phyloP scores from a whole-genome alignment of 2,329 filamentous ascomycete species.

The Mariannaea sp. region DNA sequence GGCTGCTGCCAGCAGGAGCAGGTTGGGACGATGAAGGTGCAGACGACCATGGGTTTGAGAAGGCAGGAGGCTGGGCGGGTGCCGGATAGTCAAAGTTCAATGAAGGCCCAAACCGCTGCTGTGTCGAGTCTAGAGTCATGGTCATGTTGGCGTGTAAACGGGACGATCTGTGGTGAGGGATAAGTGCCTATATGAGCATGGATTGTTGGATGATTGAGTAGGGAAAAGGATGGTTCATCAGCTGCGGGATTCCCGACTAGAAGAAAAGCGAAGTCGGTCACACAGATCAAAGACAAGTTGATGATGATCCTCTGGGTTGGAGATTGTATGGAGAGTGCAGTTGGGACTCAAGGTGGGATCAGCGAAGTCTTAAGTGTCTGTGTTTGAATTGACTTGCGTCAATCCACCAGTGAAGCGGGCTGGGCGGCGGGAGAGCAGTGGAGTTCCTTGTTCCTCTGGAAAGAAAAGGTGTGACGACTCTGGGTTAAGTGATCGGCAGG shows the following conservation, averaged over 20 bases:
- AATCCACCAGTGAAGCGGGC: slow-evolving; percentile 45
- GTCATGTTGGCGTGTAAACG: slow-evolving; percentile 68
- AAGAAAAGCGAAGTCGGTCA: slow-evolving; percentile 52
- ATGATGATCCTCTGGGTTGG: slow-evolving; percentile 41
- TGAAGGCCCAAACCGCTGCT: slow-evolving; percentile 75
- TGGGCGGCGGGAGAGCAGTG: slow-evolving; percentile 47
- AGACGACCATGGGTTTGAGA: slow-evolving; percentile 87
- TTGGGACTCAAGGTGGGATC: slow-evolving; percentile 54
- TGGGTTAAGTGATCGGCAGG: slow-evolving; percentile 59
- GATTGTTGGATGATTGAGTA: slow-evolving; percentile 29
- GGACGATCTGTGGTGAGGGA: slow-evolving; percentile 23
- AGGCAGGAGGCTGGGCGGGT: slow-evolving; percentile 65
- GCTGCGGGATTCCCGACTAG: slow-evolving; percentile 54
- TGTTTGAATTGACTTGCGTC: slow-evolving; percentile 48
- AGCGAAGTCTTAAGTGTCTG: slow-evolving; percentile 64
- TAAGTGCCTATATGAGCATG: slow-evolving; percentile 32
- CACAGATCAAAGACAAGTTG: slow-evolving; percentile 49
- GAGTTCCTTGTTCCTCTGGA: slow-evolving; percentile 42
- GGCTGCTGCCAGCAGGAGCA: slow-evolving; percentile 59
- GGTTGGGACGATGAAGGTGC: slow-evolving; percentile 52
- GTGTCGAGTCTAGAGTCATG: slow-evolving; percentile 91
- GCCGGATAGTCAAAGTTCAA: slow-evolving; percentile 78
- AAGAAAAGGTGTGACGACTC: slow-evolving; percentile 55
- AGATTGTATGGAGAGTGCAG: slow-evolving; percentile 42
- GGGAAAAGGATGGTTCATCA: slow-evolving; percentile 54